These are phyloP conservation scores for Sordaria brevicollis DNA, from an alignment of 495 filamentous ascomycete genomes.

Conservation along the genomic window DNA sequence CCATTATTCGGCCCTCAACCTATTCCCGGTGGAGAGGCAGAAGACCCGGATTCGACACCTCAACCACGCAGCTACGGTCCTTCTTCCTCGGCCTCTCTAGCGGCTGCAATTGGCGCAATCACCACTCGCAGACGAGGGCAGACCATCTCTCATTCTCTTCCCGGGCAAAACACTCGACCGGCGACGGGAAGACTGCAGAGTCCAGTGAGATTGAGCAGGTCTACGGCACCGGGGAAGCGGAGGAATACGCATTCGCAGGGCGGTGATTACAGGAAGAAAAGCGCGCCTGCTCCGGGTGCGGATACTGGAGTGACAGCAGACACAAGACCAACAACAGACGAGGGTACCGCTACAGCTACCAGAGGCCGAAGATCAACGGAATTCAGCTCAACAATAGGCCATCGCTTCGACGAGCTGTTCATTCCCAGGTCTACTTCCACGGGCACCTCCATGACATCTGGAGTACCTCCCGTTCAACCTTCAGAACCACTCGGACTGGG, in stretches of 20 bases:
- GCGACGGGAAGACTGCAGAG: constrained; percentile 25
- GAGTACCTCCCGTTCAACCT: constrained; percentile 9
- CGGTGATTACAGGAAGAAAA: not conserved
- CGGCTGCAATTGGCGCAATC: constrained; percentile 25
- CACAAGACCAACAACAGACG: not conserved
- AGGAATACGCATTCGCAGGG: constrained; percentile 23
- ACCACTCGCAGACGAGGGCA: constrained; percentile 25
- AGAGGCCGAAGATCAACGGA: constrained; percentile 1
- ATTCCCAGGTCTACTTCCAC: constrained; percentile 13
- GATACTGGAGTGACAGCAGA: not conserved
- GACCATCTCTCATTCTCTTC: constrained; percentile 22
- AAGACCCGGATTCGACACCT: not conserved
- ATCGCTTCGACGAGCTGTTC: constrained; percentile 19
- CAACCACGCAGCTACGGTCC: constrained; percentile 37
- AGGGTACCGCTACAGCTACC: not conserved
- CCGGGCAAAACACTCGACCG: not conserved
- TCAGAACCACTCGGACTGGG: not conserved
- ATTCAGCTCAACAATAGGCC: constrained; percentile 17
- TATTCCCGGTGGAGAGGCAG: not conserved
- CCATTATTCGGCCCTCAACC: constrained; percentile 35
- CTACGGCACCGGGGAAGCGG: constrained; percentile 34
- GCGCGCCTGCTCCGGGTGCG: not conserved
- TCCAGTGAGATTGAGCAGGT: constrained; percentile 35
- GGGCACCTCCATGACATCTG: constrained; percentile 10
- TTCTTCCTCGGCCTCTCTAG: constrained; percentile 35